Base-by-base conservation (phyloP, 352 stramenopile genomes). In the Blastocystis sp. region DNA sequence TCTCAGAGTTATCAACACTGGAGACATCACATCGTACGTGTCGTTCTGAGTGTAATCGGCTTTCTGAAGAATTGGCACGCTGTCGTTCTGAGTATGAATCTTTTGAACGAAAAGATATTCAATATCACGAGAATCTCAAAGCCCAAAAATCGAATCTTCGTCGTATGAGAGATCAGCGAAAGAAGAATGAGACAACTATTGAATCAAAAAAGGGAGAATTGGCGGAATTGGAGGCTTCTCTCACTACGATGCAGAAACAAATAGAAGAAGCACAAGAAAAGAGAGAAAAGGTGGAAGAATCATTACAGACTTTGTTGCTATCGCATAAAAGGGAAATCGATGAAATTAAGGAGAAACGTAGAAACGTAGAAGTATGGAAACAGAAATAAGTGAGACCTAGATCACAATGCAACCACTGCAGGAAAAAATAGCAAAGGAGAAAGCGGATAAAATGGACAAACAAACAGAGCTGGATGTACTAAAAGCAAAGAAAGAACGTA, bases 51-150 rank as follows among this genome's bases (percentile, higher is more conserved):
- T 95, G 98, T 89, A 92, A 98, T 11, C 90, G 87, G 39, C 93
- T 97, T 9, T 92, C 93, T 26, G 90, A 91, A 0, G 93, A 97
- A 90, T 90, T 98, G n/a, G 94, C 95, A 34, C 91, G 93, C 61
- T 94, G 93, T 7, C 97, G 98, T 89, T 91, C 96, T 26, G 93
- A 96, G 76, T 98, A 98, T 90, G 93, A 94, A 7, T 93, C 95
- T 18, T 98, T 97, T 90, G 97, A 99, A 91, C 94, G 97, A 70
- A 93, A 97, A 90, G 97, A 99, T 89, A 98, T 99, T 90, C 97
- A 98, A 92, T 91, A 98, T 61, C 92, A 94, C 39, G 97, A 98
- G 92, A 96, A 98, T 82, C 93, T 98, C 59, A 98, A 98, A 91
- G 95, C 97, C 90, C 92, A 93, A 26, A 98, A 98, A 90, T 91